These are phyloP conservation scores for Pestalotiopsis fici DNA, from an alignment of 2,329 filamentous ascomycete species.

Conservation along the genomic window DNA sequence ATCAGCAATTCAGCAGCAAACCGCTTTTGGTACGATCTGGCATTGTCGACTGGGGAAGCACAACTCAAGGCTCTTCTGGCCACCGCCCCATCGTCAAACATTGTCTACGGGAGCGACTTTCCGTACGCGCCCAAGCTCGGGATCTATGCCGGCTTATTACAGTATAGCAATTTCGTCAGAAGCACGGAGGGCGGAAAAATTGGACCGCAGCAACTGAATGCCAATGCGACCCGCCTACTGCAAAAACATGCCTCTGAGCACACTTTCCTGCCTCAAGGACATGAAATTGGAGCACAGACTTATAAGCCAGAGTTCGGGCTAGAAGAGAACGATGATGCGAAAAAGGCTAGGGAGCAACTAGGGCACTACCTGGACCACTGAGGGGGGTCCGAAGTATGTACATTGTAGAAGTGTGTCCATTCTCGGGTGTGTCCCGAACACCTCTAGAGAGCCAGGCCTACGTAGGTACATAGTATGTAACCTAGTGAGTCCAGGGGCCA, in stretches of 20 bases:
- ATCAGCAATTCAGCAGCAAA: constrained; percentile 12
- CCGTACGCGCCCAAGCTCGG: constrained; percentile 29
- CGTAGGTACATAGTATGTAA: too few species aligned
- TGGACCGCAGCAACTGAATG: not conserved
- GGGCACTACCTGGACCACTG: not conserved
- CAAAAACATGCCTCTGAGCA: not conserved
- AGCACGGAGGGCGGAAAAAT: not conserved
- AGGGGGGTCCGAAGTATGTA: not conserved
- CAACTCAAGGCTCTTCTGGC: constrained; percentile 29
- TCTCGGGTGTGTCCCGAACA: not conserved
- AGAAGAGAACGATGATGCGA: not conserved
- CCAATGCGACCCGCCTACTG: not conserved
- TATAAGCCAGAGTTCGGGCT: not conserved
- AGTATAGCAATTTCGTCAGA: not conserved
- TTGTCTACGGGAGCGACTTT: constrained; percentile 36
- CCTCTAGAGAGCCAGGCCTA: too few species aligned
- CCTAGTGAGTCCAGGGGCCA: too few species aligned
- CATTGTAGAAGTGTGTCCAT: too few species aligned
- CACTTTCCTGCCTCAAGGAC: not conserved
- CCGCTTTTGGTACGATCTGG: constrained; percentile 38
- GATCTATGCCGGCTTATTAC: not conserved
- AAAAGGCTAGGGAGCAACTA: not conserved
- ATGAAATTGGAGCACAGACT: not conserved
- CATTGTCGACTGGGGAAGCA: constrained; percentile 25
- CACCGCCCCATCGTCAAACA: constrained; percentile 24